Percentiles rank a stretch among this genome's conserved stretches.
phyloP scores from a whole-genome alignment of 495 filamentous ascomycete genomes.

The Achaetomiella virescens region DNA sequence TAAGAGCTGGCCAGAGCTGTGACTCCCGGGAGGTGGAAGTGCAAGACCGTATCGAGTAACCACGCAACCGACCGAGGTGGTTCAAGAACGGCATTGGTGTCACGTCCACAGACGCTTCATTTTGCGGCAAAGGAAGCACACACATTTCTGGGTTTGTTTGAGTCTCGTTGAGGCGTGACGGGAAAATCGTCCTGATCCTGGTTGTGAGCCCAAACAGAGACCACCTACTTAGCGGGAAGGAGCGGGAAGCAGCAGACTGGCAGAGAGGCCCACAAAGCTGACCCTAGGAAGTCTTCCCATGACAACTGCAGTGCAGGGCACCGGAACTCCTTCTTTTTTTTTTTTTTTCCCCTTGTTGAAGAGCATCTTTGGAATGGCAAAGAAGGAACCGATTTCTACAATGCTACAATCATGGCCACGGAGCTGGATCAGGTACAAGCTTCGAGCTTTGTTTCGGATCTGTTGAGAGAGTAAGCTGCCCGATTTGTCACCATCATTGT shows the following conservation, averaged over 20 bases:
- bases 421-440: too few species aligned
- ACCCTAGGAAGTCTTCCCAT: not conserved
- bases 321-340: too few species aligned
- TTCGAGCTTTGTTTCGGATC: too few species aligned
- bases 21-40: not conserved
- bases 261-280: not conserved
- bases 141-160: not conserved
- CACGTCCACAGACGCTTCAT: not conserved
- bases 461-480: too few species aligned
- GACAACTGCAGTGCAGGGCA: too few species aligned
- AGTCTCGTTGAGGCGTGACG: not conserved
- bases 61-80: not conserved
- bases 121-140: not conserved
- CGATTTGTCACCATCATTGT: too few species aligned
- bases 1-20: not conserved
- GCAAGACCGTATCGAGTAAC: not conserved
- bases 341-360: too few species aligned
- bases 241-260: constrained; percentile 6
- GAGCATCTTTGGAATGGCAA: too few species aligned
- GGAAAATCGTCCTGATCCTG: not conserved
- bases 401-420: too few species aligned
- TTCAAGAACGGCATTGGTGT: not conserved
- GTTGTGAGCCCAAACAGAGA: not conserved
- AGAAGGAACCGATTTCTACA: too few species aligned
- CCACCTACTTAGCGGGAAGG: not conserved